Base-by-base conservation (phyloP, 352 stramenopile species). In the Phytopythium cucurbitacearum region DNA sequence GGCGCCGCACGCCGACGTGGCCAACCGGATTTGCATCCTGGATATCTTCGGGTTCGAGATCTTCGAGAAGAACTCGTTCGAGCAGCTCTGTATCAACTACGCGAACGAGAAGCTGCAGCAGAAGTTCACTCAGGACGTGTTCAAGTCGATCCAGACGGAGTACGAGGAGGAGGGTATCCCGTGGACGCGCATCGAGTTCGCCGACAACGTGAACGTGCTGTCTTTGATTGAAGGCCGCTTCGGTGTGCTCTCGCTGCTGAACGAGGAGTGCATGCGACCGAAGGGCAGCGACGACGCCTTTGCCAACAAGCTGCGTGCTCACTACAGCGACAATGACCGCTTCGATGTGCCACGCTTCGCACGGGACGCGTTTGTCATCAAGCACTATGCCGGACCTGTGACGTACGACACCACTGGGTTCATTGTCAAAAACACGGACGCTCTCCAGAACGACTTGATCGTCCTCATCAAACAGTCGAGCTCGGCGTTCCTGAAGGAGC, bases 21-120 rank as follows among this genome's bases (percentile, higher is more conserved):
- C 63, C 34, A 80, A 87, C 64, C 89, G 91, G 60, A 88, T 89
- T 57, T 88, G 90, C 64, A 94, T 98, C 44, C 63, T 98, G 21
- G 96, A 99, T 81, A 98, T 99, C 63, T 99, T 98, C 77, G 96
- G 96, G 5, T 99, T 99, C 73, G 96, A 99, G 70, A 97, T 96
- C 37, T 98, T 98, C 55, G 83, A 97, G 48, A 86, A 84, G 53
- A 99, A 99, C 72, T 97, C 87, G 43, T 98, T 98, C 67, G 94
- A 98, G 64, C 93, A 98, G 59, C 58, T 97, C 16, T 98, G 93
- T 51, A 98, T 98, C 68, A 98, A 98, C 67, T 98, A 97, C 66
- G 94, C 91, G 43, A 98, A 98, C 62, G 93, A 98, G 62, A 92
- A 94, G 45, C 73, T 98, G 9, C 95, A 98, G 69, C 81, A 90